These are phyloP conservation scores for Erythrophleum fordii DNA, from an alignment of 306 rosid species.

Conservation along the genomic window DNA sequence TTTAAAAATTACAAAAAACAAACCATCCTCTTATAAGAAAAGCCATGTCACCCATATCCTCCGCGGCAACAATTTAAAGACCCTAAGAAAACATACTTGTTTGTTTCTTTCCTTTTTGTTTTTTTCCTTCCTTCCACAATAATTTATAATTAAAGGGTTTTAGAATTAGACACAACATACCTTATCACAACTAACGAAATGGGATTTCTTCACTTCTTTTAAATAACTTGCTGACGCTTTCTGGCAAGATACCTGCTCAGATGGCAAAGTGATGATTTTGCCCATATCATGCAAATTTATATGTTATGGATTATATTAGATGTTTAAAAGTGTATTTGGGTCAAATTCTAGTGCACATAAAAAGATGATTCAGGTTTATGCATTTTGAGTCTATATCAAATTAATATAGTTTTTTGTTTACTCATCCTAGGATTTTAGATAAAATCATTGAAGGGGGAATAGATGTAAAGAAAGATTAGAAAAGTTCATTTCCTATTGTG, in stretches of 20 bases:
- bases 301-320: background rate
- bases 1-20: background rate
- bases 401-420: background rate
- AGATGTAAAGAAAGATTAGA: background rate
- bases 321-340: background rate
- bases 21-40: no score
- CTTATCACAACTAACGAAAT: slow-evolving; percentile 85
- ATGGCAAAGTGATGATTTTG: background rate
- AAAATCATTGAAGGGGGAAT: background rate
- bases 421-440: background rate
- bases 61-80: no score
- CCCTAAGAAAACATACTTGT: no score
- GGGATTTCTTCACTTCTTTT: slow-evolving; percentile 75
- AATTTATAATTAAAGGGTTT: background rate
- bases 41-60: background rate
- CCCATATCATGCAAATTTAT: background rate
- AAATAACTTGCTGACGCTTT: slow-evolving; percentile 72
- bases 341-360: background rate
- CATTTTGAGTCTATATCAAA: background rate
- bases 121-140: background rate
- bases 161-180: slow-evolving; percentile 41
- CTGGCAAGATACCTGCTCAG: slow-evolving; percentile 75
- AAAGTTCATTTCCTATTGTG: background rate
- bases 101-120: no score
- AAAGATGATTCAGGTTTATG: background rate